Base-by-base conservation (phyloP, 108 stramenopile genomes). In the Epithemia pelagica region DNA sequence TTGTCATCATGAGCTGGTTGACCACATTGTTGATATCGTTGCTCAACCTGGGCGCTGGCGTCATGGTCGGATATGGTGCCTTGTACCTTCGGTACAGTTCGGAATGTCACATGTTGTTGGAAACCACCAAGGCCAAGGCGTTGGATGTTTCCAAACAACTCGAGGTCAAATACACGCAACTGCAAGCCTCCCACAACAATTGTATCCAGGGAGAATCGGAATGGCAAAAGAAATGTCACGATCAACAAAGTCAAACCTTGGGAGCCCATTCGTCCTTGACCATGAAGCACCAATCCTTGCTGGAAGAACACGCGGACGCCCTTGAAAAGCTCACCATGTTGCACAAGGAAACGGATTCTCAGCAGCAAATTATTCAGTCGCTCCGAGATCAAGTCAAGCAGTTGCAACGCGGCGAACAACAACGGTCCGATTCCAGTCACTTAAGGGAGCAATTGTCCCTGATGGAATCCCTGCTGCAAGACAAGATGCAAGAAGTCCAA, bases 1-100 rank as follows among this genome's bases (percentile, higher is more conserved):
- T n/a, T n/a, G n/a, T n/a, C n/a, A n/a, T n/a, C n/a, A 46, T 46
- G 37, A 46, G 37, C 37, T 46, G 37, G 37, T 46, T 46, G 37
- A 46, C 37, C 10, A 46, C 37, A 46, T 15, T 46, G 15, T 46
- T 46, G 15, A 46, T 46, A 46, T 46, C 37, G 37, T 46, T 46
- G 15, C 15, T 46, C 37, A 46, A 15, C 15, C 37, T 46, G 37
- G 37, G 37, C 10, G 37, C 37, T 15, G 37, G 37, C 37, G 37
- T 46, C 37, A 46, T 46, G 37, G 37, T 5, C 15, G 37, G 37
- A 5, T 46, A 46, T 46, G 37, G 37, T 46, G 37, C 37, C 37
- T 46, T 46, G 37, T 46, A 46, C 37, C 37, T 46, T 46, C 37
- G 37, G 5, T 46, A 46, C 37, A 46, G 37, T 15, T 46, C 37